phyloP scores from a whole-genome alignment of 2,329 filamentous ascomycete genomes.

The Sarocladiaceae sp. region DNA sequence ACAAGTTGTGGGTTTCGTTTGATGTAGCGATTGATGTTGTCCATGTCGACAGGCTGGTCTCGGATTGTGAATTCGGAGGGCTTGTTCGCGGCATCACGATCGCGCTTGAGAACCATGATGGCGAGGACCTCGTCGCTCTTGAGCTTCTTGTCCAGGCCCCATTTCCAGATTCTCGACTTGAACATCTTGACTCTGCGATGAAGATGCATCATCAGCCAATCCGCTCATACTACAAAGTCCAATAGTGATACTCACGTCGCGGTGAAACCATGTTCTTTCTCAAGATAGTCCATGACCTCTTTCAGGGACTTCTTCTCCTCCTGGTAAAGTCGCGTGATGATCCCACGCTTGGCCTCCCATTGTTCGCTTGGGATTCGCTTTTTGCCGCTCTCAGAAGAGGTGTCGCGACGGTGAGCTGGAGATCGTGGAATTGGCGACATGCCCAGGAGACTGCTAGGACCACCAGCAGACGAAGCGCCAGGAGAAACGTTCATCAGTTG shows the following conservation, averaged over 20 bases:
- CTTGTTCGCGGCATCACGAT: slow-evolving; percentile 29
- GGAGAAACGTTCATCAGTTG: slow-evolving; percentile 2
- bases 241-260: slow-evolving; percentile 29
- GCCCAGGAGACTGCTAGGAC: not conserved
- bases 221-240: not conserved
- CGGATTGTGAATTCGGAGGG: slow-evolving; percentile 32
- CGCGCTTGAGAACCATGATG: slow-evolving; percentile 31
- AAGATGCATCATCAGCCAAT: slow-evolving; percentile 7
- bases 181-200: slow-evolving; percentile 34
- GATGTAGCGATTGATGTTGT: slow-evolving; percentile 36
- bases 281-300: slow-evolving; percentile 35
- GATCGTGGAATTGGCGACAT: slow-evolving; percentile 4
- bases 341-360: slow-evolving; percentile 29
- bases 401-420: slow-evolving; percentile 1
- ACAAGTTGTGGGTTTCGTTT: slow-evolving; percentile 33
- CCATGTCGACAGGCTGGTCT: slow-evolving; percentile 32
- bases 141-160: slow-evolving; percentile 38
- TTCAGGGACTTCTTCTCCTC: slow-evolving; percentile 36
- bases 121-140: slow-evolving; percentile 36
- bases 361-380: slow-evolving; percentile 27
- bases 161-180: slow-evolving; percentile 37
- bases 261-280: slow-evolving; percentile 31
- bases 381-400: slow-evolving; percentile 14
- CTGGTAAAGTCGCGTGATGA: slow-evolving; percentile 34
- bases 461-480: not conserved